phyloP scores from a whole-genome alignment of 352 stramenopile species.

The Phytophthora fragariaefolia region DNA sequence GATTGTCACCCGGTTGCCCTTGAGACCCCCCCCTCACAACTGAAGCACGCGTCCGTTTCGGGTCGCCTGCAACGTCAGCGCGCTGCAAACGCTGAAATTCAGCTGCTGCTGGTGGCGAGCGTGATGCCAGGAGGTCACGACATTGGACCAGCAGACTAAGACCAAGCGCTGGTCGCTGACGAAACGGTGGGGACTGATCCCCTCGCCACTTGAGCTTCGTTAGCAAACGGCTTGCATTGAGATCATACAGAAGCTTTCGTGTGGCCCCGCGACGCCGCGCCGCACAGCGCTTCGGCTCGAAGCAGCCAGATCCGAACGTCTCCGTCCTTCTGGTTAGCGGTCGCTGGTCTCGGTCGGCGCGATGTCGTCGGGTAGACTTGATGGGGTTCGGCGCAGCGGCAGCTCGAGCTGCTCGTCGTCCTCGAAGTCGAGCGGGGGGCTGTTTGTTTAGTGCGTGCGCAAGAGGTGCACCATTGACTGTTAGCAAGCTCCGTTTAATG shows the following conservation, averaged over 20 bases:
- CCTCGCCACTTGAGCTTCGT: background rate
- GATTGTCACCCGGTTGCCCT: background rate
- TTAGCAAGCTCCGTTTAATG: constrained; percentile 15
- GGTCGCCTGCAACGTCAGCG: background rate
- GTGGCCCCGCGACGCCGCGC: background rate
- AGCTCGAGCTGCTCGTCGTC: constrained; percentile 47
- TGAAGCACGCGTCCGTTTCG: constrained; percentile 1
- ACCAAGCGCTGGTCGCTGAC: background rate
- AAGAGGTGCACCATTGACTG: background rate
- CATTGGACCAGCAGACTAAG: constrained; percentile 21
- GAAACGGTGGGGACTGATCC: background rate
- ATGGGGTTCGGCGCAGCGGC: constrained; percentile 15
- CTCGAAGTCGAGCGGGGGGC: constrained; percentile 62
- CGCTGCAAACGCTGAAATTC: background rate
- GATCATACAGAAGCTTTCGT: constrained; percentile 10
- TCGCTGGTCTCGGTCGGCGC: constrained; percentile 3
- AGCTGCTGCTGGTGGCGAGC: background rate
- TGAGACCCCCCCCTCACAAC: background rate
- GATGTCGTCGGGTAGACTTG: background rate
- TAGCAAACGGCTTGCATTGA: constrained; percentile 1
- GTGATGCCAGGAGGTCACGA: constrained; percentile 19
- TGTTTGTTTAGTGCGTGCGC: constrained; percentile 11
- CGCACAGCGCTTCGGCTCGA: background rate
- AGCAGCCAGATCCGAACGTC: constrained; percentile 8
- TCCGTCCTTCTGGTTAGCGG: background rate